Evolutionary conservation across 441 rosid species (phyloP).

Genomic region (Viola pubescens): DNA sequence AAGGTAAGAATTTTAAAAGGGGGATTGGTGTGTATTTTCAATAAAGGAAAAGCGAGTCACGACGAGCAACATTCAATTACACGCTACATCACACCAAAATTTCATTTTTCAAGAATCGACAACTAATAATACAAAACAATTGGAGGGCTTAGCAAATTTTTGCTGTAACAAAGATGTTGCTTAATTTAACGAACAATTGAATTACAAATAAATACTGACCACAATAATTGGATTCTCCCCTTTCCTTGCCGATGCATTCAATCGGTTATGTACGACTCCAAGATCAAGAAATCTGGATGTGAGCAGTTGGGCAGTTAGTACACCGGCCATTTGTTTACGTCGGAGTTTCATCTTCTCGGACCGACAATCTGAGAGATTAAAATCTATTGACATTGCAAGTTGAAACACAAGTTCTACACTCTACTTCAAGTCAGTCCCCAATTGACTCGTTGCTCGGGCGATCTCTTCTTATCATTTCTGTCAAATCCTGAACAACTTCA

Average conservation of each 20-base stretch:
- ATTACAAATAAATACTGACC: constrained; percentile 17
- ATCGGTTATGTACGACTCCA: neutral
- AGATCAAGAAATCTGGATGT: constrained; percentile 12
- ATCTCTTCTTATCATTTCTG: constrained; percentile 70
- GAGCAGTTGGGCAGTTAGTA: constrained; percentile 16
- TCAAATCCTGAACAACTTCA: constrained; percentile 87
- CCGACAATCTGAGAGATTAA: constrained; percentile 8
- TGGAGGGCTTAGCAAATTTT: constrained; percentile 19
- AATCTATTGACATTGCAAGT: constrained; percentile 12
- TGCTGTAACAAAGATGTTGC: constrained; percentile 11
- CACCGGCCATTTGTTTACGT: constrained; percentile 11
- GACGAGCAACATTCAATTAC: neutral
- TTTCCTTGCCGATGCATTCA: neutral
- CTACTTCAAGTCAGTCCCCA: constrained; percentile 24
- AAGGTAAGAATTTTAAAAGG: too few relatives aligned
- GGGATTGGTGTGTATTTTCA: neutral
- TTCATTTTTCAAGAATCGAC: constrained; percentile 27
- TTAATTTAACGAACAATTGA: constrained; percentile 22
- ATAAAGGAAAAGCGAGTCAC: neutral
- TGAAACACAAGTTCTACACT: constrained; percentile 10
- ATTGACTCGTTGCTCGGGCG: constrained; percentile 37
- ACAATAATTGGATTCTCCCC: constrained; percentile 17
- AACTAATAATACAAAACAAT: constrained; percentile 32
- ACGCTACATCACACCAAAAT: constrained; percentile 17
- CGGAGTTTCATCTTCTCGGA: constrained; percentile 7